These are phyloP conservation scores for Penicillium chermesinum DNA, from an alignment of 495 filamentous ascomycete species.

Conservation along the genomic window DNA sequence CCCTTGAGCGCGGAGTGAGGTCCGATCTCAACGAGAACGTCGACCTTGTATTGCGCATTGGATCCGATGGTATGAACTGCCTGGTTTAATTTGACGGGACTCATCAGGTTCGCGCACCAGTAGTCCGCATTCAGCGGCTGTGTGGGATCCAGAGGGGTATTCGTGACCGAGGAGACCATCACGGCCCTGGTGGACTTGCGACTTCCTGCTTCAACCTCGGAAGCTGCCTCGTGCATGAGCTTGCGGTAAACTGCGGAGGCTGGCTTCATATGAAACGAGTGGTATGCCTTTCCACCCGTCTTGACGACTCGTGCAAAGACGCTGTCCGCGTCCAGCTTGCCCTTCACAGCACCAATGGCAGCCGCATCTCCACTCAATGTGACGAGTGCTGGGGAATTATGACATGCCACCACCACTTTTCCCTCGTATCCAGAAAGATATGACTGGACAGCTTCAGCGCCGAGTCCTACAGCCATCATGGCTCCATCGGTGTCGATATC, in stretches of 20 bases:
- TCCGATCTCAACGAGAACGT: constrained; percentile 47
- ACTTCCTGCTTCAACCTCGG: not conserved
- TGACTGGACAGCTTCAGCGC: constrained; percentile 5
- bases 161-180: constrained; percentile 21
- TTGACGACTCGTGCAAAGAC: not conserved
- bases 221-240: not conserved
- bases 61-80: not conserved
- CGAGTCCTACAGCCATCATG: constrained; percentile 42
- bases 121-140: not conserved
- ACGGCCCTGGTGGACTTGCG: not conserved
- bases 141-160: not conserved
- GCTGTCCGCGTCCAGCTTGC: not conserved
- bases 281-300: not conserved
- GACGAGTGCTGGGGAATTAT: not conserved
- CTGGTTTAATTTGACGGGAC: not conserved
- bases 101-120: constrained; percentile 10
- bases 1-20: constrained; percentile 56
- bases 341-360: not conserved
- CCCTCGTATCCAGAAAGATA: constrained; percentile 4
- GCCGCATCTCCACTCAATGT: not conserved
- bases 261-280: not conserved
- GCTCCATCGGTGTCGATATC: constrained; percentile 1
- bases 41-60: constrained; percentile 15
- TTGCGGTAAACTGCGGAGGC: too few relatives aligned
- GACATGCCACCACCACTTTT: not conserved